Percentiles rank a stretch among this genome's conserved stretches.
phyloP scores from a whole-genome alignment of 345 rosid species.

The Pistacia integerrima region DNA sequence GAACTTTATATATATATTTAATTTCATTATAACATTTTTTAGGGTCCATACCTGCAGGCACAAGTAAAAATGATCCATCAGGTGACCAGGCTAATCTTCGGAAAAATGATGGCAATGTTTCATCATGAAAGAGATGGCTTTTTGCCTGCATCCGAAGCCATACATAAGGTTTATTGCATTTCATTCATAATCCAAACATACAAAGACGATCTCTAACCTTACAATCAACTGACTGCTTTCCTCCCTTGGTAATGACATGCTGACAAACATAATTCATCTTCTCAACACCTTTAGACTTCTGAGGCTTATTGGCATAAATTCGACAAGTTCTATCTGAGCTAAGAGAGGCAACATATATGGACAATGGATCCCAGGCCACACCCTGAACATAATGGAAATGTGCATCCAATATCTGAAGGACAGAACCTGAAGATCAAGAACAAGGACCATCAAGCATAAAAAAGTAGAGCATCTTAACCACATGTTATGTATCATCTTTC shows the following conservation, averaged over 20 bases:
- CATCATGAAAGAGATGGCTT: constrained; percentile 89
- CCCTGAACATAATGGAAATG: constrained; percentile 99
- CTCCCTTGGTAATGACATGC: constrained; percentile 78
- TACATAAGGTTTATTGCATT: not conserved
- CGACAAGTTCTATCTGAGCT: constrained; percentile 98
- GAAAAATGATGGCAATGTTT: constrained; percentile 92
- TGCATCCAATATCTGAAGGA: constrained; percentile 81
- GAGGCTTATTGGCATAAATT: constrained; percentile 73
- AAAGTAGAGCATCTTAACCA: constrained; percentile 1
- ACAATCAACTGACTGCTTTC: constrained; percentile 56
- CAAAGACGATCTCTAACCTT: constrained; percentile 51
- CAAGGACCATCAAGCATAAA: constrained; percentile 6
- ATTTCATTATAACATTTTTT: not conserved
- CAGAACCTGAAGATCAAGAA: constrained; percentile 63
- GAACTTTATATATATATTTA: not conserved
- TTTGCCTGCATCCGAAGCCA: constrained; percentile 50
- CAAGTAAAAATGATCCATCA: constrained; percentile 94
- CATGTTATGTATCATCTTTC: constrained; percentile 14
- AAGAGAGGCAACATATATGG: constrained; percentile 79
- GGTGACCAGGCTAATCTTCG: constrained; percentile 99
- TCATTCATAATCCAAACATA: constrained; percentile 17
- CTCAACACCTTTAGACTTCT: constrained; percentile 64
- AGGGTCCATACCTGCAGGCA: constrained; percentile 69
- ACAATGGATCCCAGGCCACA: constrained; percentile 95
- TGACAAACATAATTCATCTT: constrained; percentile 74